Evolutionary conservation across 139 green algal genomes (phyloP).

Genomic region (Coccomyxa sp.): DNA sequence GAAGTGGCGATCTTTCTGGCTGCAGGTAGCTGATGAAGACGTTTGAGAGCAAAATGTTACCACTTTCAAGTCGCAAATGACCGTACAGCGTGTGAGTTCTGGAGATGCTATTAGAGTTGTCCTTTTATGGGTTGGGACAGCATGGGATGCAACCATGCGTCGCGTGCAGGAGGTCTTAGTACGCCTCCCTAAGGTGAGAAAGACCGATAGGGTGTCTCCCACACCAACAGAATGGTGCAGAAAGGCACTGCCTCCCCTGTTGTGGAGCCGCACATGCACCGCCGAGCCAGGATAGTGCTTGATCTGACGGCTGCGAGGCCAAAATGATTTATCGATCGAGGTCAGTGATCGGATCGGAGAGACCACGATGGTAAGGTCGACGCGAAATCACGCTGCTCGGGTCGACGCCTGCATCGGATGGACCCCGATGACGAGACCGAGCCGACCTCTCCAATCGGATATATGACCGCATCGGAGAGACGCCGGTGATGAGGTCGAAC

Average conservation of each 20-base stretch:
- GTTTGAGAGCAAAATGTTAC: not conserved
- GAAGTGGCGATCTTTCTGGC: not conserved
- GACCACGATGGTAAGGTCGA: not conserved
- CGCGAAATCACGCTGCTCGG: not conserved
- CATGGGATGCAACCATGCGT: conserved; percentile 1
- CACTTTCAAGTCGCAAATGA: not conserved
- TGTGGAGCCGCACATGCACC: not conserved
- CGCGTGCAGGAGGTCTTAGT: not conserved
- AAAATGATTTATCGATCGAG: conserved; percentile 1
- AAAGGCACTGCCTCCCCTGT: not conserved
- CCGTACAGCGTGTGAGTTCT: not conserved
- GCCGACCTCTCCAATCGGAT: not conserved
- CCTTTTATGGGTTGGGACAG: not conserved
- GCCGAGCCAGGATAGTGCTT: not conserved
- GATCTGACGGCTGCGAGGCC: not conserved
- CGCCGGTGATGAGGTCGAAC: not conserved
- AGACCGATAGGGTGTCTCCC: not conserved
- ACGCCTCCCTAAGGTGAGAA: not conserved
- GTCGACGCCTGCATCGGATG: not conserved
- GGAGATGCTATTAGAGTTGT: not conserved
- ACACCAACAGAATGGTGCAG: not conserved
- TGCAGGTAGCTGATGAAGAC: not conserved
- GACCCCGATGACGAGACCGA: not conserved
- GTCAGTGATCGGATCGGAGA: not conserved
- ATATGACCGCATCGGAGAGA: not conserved